Evolutionary conservation across 768 basidiomycete genomes (phyloP), one percentile per base, ranked within the genome.

Genomic region (Hemileccinum rubropunctum): DNA sequence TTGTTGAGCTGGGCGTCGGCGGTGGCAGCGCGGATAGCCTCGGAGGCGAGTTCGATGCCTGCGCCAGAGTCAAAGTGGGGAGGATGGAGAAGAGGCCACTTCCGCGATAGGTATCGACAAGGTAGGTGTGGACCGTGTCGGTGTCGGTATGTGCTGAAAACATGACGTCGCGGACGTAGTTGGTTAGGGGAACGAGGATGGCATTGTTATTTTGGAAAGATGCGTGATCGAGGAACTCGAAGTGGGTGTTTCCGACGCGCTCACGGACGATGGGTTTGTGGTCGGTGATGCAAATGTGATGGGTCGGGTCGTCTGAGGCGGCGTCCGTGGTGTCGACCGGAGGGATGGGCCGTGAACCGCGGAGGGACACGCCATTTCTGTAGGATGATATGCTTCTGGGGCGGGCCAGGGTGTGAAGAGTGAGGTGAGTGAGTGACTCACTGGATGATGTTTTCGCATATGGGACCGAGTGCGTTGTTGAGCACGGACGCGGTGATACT

Each of bases 141-240:
- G 48, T 18, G 35, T 15, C 34, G 47, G 23, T 6, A 23, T 23
- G 3, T 23, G 23, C 23, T 3, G 23, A 3, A 3, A 23, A 23
- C 3, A 94, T 83, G 46, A 87, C 82, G 27, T 86, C 79, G 38
- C 78, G 77, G 47, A 95, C 92, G 70, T 95, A 91, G 52, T 80
- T 65, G n/a, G 89, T 88, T 43, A 99, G 78, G 0, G 91, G 84
- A 6, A 83, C 76, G 26, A 98, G 80, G 34, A 95, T 88, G 7
- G 90, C 83, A 64, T 95, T 95, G 79, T 99, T 99, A 75, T 98
- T 98, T 64, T 99, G 95, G 80, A 98, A 98, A 76, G 98, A 99
- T 4, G 91, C 88, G 41, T 88, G 84, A 6, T 86, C 90, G 18
- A 76, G 80, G 69, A 91, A 95, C 63, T 94, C 86, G 71, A 98